Evolutionary conservation across 495 filamentous ascomycete species (phyloP).

Genomic region (Xylaria sp.): DNA sequence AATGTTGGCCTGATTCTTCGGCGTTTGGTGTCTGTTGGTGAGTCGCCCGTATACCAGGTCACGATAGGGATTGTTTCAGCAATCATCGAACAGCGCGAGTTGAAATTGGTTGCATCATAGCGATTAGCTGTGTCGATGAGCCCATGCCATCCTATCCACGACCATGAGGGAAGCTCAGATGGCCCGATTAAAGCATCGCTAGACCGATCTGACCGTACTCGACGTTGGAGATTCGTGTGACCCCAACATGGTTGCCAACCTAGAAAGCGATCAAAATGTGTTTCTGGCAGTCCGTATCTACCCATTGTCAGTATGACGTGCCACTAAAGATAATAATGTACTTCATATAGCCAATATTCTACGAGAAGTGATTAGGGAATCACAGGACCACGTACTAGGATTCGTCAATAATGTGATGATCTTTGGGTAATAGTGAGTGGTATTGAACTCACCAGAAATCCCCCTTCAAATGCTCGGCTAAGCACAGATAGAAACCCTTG

Average conservation of each 20-base stretch:
- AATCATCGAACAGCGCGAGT: not conserved
- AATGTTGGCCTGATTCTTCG: not conserved
- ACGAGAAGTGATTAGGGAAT: not conserved
- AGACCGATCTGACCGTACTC: not conserved
- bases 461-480: not conserved
- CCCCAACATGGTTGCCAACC: not conserved
- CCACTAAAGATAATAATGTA: not conserved
- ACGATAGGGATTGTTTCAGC: not conserved
- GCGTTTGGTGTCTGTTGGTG: not conserved
- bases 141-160: not conserved
- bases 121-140: not conserved
- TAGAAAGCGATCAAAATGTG: conserved; percentile 3
- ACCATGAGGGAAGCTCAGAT: not conserved
- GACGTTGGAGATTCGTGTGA: not conserved
- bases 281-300: not conserved
- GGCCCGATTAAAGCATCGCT: not conserved
- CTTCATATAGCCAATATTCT: not conserved
- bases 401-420: not conserved
- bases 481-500: not conserved
- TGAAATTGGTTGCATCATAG: not conserved
- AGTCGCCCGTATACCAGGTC: not conserved
- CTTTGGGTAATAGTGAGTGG: not conserved
- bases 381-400: not conserved
- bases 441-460: conserved; percentile 1
- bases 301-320: not conserved